These are phyloP conservation scores for Fusarium sp. DNA, from an alignment of 2,329 filamentous ascomycete species.

Conservation along the genomic window DNA sequence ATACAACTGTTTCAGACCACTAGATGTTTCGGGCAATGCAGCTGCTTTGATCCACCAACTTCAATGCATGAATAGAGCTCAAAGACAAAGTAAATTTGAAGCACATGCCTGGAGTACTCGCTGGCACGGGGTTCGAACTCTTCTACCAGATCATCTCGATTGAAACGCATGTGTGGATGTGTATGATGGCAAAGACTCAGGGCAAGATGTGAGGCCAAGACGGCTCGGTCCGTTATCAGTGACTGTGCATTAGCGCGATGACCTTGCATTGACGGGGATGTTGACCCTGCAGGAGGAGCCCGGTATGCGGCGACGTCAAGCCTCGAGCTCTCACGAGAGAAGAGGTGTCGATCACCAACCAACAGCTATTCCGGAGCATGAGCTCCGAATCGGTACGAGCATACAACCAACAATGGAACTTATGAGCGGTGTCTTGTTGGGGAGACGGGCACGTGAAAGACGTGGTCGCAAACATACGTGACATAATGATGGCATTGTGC, in stretches of 20 bases:
- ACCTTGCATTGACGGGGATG: not conserved
- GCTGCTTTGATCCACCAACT: not conserved
- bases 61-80: not conserved
- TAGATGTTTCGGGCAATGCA: not conserved
- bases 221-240: not conserved
- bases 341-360: not conserved
- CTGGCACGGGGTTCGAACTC: not conserved
- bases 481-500: not conserved
- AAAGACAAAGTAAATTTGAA: not conserved
- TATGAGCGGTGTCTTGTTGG: not conserved
- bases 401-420: not conserved
- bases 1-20: not conserved
- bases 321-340: not conserved
- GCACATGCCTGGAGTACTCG: not conserved
- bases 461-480: not conserved
- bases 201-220: not conserved
- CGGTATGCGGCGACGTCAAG: not conserved
- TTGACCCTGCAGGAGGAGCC: not conserved
- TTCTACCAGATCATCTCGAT: not conserved
- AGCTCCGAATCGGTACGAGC: not conserved
- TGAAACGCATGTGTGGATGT: not conserved
- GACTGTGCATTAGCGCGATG: not conserved
- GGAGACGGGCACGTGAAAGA: not conserved
- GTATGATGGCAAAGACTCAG: not conserved
- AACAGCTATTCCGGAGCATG: not conserved